Conservation (phyloP, 768 basidiomycete species). For the Amylocystis lapponica region DNA sequence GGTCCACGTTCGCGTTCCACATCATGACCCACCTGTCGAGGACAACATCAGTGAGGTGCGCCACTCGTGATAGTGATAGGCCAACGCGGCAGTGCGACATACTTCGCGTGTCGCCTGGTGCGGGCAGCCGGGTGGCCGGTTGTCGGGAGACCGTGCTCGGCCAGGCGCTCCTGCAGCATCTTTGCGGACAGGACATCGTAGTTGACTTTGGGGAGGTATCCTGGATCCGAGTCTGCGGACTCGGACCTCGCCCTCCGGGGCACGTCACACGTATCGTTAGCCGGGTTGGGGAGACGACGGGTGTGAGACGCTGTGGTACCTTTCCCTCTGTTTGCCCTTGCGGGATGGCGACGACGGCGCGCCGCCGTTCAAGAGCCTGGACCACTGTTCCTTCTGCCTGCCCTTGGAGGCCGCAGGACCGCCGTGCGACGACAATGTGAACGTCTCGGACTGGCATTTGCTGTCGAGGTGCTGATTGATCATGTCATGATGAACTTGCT, state of each 20-base stretch:
- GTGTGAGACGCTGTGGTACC: slow-evolving; percentile 3
- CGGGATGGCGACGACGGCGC: neutral
- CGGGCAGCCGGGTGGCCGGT: slow-evolving; percentile 46
- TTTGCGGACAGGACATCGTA: slow-evolving; percentile 62
- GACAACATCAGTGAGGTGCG: neutral
- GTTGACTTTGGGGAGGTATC: slow-evolving; percentile 55
- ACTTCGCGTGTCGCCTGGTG: slow-evolving; percentile 59
- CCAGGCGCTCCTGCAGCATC: slow-evolving; percentile 50
- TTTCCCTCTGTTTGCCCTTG: slow-evolving; percentile 32
- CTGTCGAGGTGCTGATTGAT: slow-evolving; percentile 69
- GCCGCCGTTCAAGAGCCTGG: slow-evolving; percentile 11
- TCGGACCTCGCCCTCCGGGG: neutral
- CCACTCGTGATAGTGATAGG: no score
- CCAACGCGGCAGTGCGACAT: slow-evolving; percentile 8
- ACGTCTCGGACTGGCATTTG: slow-evolving; percentile 36
- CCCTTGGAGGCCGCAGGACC: slow-evolving; percentile 28
- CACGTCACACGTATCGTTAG: neutral
- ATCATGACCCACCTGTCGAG: slow-evolving; percentile 59
- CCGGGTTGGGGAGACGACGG: no score
- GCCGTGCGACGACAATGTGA: slow-evolving; percentile 11
- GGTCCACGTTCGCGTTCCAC: slow-evolving; percentile 69
- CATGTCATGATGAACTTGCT: slow-evolving; percentile 34
- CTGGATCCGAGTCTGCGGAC: slow-evolving; percentile 31
- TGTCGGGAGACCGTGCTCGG: slow-evolving; percentile 42
- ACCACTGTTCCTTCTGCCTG: slow-evolving; percentile 27